phyloP scores from a whole-genome alignment of 257 asterid genomes.

The Solanum medicagineum region DNA sequence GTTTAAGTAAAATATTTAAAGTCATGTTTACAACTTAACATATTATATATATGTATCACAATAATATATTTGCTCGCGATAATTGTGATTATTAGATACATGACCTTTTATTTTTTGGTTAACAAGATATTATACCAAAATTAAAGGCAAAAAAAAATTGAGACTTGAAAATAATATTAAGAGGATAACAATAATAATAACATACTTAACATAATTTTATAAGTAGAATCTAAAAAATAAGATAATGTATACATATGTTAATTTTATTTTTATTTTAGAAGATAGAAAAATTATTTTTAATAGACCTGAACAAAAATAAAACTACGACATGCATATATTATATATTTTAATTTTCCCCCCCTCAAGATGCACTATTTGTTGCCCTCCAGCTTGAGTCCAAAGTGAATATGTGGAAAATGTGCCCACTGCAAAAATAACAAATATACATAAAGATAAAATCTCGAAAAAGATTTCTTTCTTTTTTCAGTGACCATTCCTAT shows the following conservation, averaged over 20 bases:
- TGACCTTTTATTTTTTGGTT: neutral
- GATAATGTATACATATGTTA: no score
- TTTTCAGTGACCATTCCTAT: neutral
- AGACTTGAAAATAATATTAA: neutral
- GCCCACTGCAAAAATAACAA: constrained; percentile 63
- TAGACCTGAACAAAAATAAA: no score
- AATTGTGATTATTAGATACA: neutral
- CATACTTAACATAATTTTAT: no score
- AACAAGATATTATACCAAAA: neutral
- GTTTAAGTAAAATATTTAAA: no score
- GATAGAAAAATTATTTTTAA: no score
- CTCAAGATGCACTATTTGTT: constrained; percentile 6
- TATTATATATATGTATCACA: no score
- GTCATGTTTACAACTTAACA: no score
- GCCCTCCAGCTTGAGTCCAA: constrained; percentile 66
- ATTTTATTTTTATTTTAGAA: no score
- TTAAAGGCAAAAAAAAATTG: neutral
- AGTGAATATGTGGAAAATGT: constrained; percentile 89
- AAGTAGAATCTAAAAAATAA: accelerated
- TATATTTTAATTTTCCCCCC: neutral
- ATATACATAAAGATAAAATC: neutral
- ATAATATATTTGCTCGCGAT: no score
- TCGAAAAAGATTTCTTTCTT: neutral
- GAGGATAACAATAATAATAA: no score
- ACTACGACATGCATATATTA: neutral